Base-by-base conservation (phyloP, 2,329 filamentous ascomycete genomes). In the Monilinia vaccinii-corymbosi region DNA sequence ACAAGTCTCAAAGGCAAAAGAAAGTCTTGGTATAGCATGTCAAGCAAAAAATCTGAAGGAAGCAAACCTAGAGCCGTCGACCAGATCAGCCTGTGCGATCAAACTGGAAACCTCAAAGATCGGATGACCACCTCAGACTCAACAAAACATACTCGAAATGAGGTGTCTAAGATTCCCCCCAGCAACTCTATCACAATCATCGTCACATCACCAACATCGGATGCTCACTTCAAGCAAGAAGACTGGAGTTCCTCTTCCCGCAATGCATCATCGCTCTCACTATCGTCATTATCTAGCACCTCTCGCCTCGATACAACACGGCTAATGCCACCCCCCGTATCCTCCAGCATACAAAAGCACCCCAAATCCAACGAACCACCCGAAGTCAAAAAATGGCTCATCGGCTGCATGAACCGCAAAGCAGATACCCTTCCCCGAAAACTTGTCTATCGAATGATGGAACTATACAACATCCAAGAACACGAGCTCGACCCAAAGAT, bases 121-220 rank as follows among this genome's bases (percentile, higher is more conserved):
- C 21, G 10, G 7, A 47, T 34, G 10, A 9, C 45, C 18, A 32
- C 49, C 18, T 32, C 48, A 49, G 48, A 44, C 38, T 28, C 55
- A 46, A 47, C 11, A 34, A 47, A 44, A 47, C 45, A 9, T 14
- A 18, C 25, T 21, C 40, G 36, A 58, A 38, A 46, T 46, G 14
- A 60, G 56, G 60, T 62, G 6, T 60, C 63, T 38, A 46, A 62
- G 18, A 58, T 59, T 11, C 55, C 62, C 23, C 36, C 52, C 9
- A 60, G 44, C 13, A 56, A 49, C 3, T 60, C 66, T 10, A 60
- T 69, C 23, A 65, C 58, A 23, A 69, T 69, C 34, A 63, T 67
- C n/a, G 58, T 69, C 45, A 69, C 67, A 18, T 63, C 65, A 28
- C 66, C 67, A 13, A 69, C 66, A 14, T 60, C 65, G 46, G 65